Base-by-base conservation (phyloP, 164 flowering plant species). In the Umbilicus rupestris region DNA sequence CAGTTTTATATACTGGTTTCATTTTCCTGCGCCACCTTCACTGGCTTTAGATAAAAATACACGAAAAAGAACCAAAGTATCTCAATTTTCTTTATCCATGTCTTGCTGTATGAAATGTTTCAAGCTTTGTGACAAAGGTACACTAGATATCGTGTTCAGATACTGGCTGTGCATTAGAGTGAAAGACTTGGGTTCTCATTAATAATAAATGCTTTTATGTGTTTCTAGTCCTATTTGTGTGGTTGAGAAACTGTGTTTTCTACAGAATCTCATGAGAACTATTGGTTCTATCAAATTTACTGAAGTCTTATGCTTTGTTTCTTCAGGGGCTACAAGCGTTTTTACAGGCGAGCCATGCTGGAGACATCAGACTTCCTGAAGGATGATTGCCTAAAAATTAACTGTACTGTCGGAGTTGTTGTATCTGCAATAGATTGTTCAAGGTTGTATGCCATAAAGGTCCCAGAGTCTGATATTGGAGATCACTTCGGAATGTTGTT, bases 281-380 rank as follows among this genome's bases (percentile, higher is more conserved):
- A 1, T 66, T 20, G 33, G 3, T 17, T 46, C 20, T 16, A 17
- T 20, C 24, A 19, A 37, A 22, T 6, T 39, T 26, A 22, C 20
- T 15, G 28, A 57, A 31, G 10, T 44, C 39, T 8, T 30, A 30
- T 33, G 29, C 12, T 39, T 59, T 65, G 7, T 15, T 24, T 47
- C n/a, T 68, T 17, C 57, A 93, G 98, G 98, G 98, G 98, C 5
- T 94, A 94, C 74, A 94, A 94, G 74, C 95, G 98, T 31, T 94
- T 94, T 69, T 94, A 78, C 73, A 82, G 88, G 75, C 79, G 98
- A 29, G 79, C 88, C 52, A 68, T 81, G 87, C 92, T 94, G 52
- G 99, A 94, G 70, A 66, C 87, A n/a, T 94, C 99, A 41, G 87
- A 83, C 79, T 94, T 80, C 70, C 95, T 94, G 6, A 88, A 87